Evolutionary conservation across 2,329 filamentous ascomycete genomes (phyloP).

Genomic region (Colletotrichum orchidophilum): DNA sequence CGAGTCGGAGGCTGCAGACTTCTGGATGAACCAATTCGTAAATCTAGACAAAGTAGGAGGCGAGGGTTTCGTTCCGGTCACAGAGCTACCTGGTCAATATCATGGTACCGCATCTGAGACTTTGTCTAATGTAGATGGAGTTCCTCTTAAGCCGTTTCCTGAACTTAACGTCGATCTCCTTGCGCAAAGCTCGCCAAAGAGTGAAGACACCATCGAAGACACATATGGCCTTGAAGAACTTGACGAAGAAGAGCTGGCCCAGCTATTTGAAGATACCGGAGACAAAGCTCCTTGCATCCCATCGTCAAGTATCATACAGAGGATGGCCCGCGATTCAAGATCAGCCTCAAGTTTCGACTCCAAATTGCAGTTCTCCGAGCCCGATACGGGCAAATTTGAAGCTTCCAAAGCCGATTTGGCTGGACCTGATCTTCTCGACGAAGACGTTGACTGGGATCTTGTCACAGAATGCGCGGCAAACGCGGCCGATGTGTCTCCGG

Average conservation of each 20-base stretch:
- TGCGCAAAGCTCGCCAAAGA: neutral
- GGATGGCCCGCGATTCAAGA: neutral
- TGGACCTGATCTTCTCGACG: slow-evolving; percentile 43
- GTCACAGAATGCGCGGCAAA: slow-evolving; percentile 34
- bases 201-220: neutral
- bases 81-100: neutral
- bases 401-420: neutral
- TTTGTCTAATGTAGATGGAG: neutral
- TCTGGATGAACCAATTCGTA: slow-evolving; percentile 21
- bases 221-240: slow-evolving; percentile 1
- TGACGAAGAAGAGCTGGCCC: slow-evolving; percentile 13
- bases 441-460: slow-evolving; percentile 53
- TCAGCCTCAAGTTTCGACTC: neutral
- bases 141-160: neutral
- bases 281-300: neutral
- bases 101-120: neutral
- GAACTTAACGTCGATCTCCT: neutral
- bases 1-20: neutral
- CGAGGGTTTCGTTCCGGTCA: neutral
- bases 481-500: neutral
- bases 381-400: neutral
- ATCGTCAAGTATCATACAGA: neutral
- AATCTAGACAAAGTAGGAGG: neutral
- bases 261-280: neutral
- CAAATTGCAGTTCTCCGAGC: neutral